Evolutionary conservation across 1,139 yeast species (phyloP).

Genomic region (Hyphopichia buzzinii): DNA sequence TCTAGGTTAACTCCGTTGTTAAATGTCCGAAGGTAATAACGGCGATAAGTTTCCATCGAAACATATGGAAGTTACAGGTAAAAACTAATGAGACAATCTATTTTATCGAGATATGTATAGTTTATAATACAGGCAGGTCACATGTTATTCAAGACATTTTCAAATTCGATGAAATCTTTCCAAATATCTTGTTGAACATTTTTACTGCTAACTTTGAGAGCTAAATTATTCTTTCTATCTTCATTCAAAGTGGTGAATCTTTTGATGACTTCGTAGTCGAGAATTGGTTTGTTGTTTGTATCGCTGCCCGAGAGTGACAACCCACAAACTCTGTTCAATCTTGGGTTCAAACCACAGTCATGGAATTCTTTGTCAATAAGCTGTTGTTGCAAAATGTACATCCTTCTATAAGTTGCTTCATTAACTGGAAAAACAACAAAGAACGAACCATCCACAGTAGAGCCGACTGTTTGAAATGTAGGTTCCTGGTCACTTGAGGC

Average conservation of each 20-base stretch:
- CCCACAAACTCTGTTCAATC: constrained; percentile 62
- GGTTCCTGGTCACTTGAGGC: constrained; percentile 8
- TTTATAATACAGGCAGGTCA: constrained; percentile 11
- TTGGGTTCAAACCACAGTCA: constrained; percentile 78
- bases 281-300: constrained; percentile 50
- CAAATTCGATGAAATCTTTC: constrained; percentile 62
- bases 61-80: too few relatives aligned
- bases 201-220: constrained; percentile 56
- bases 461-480: constrained; percentile 62
- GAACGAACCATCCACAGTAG: constrained; percentile 77
- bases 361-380: constrained; percentile 74
- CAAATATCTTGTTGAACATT: constrained; percentile 57
- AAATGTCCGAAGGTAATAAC: too few relatives aligned
- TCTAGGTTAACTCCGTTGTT: too few relatives aligned
- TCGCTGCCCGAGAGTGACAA: constrained; percentile 33
- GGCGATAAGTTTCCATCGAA: too few relatives aligned
- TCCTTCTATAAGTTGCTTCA: constrained; percentile 74
- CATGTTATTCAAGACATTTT: constrained; percentile 31
- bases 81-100: too few relatives aligned
- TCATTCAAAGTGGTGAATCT: constrained; percentile 55
- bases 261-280: constrained; percentile 59
- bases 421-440: constrained; percentile 71
- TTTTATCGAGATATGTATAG: too few relatives aligned
- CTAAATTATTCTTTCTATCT: constrained; percentile 52
- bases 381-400: constrained; percentile 87